Percentiles rank a stretch among this genome's conserved stretches.
Evolutionary conservation across 352 stramenopile genomes (phyloP).

Genomic region (Globisporangium spiculum): DNA sequence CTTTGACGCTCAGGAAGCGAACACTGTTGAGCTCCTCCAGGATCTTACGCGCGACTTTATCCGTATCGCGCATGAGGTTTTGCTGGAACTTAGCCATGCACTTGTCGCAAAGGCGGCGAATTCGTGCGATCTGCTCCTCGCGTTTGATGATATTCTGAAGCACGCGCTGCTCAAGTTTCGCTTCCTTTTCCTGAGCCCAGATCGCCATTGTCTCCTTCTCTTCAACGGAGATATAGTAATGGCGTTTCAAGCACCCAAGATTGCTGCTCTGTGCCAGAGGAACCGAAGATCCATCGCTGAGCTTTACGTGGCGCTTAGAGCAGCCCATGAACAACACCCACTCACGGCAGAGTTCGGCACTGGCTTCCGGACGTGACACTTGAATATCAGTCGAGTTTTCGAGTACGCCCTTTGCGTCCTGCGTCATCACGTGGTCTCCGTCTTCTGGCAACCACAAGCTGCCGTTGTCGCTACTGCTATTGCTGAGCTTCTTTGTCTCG

Average conservation of each 20-base stretch:
- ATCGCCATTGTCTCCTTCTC: conserved; percentile 57
- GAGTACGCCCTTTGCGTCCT: conserved; percentile 27
- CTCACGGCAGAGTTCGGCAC: conserved; percentile 52
- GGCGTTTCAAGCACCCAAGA: conserved; percentile 60
- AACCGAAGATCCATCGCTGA: background rate
- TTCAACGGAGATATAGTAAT: conserved; percentile 70
- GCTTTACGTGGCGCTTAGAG: conserved; percentile 21
- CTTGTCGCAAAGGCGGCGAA: conserved; percentile 34
- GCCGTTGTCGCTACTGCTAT: background rate
- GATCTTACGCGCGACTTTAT: conserved; percentile 33
- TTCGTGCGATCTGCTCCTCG: conserved; percentile 48
- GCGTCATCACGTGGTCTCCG: conserved; percentile 41
- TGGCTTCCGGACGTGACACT: conserved; percentile 39
- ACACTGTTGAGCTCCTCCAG: conserved; percentile 50
- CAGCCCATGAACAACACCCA: conserved; percentile 72
- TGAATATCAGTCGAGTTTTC: conserved; percentile 22
- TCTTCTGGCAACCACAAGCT: conserved; percentile 24
- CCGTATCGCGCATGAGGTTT: conserved; percentile 45
- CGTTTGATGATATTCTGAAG: conserved; percentile 54
- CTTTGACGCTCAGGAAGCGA: conserved; percentile 64
- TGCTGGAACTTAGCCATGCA: conserved; percentile 72
- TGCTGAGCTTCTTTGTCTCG: conserved; percentile 2
- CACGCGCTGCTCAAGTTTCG: conserved; percentile 60
- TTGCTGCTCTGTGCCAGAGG: conserved; percentile 23
- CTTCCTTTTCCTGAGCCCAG: conserved; percentile 65